Percentiles rank a stretch among this genome's conserved stretches.
Evolutionary conservation across 1,284 basidiomycete genomes (phyloP).

Genomic region (Pseudozyma hubeiensis): DNA sequence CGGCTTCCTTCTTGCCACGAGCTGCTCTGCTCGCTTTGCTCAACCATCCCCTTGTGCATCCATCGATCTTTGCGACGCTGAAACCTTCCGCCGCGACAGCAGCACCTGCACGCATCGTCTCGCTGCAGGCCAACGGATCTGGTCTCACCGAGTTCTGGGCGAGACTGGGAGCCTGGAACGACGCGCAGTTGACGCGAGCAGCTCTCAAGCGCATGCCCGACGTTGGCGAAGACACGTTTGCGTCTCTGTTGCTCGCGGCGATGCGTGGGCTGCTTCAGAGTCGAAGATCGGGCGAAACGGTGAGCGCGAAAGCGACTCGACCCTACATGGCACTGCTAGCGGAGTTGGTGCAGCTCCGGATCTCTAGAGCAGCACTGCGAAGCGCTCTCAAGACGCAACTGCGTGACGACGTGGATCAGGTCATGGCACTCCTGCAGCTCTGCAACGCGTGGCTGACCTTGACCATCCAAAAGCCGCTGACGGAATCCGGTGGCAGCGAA

Average conservation of each 20-base stretch:
- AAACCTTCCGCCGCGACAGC: not conserved
- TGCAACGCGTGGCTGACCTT: slow-evolving; percentile 45
- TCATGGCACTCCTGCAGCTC: slow-evolving; percentile 41
- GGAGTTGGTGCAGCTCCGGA: slow-evolving; percentile 22
- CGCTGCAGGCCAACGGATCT: slow-evolving; percentile 13
- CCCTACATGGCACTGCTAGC: slow-evolving; percentile 18
- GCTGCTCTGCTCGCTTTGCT: slow-evolving; percentile 24
- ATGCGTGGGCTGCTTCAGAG: slow-evolving; percentile 26
- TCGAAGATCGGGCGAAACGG: slow-evolving; percentile 3
- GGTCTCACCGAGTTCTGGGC: slow-evolving; percentile 31
- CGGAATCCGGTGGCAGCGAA: slow-evolving; percentile 3
- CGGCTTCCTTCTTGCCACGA: slow-evolving; percentile 8
- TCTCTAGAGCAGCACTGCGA: slow-evolving; percentile 41
- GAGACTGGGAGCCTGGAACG: slow-evolving; percentile 24
- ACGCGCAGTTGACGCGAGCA: slow-evolving; percentile 22
- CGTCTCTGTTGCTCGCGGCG: slow-evolving; percentile 17
- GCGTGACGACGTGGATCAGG: slow-evolving; percentile 33
- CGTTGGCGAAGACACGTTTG: slow-evolving; percentile 33
- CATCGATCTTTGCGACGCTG: slow-evolving; percentile 34
- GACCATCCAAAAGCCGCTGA: slow-evolving; percentile 24
- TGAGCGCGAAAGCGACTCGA: slow-evolving; percentile 9
- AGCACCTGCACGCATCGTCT: slow-evolving; percentile 1
- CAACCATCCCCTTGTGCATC: slow-evolving; percentile 18
- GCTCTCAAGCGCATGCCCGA: slow-evolving; percentile 29
- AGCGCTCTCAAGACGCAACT: slow-evolving; percentile 35